Conservation (phyloP, 768 basidiomycete genomes). For the Auricularia cornea region DNA sequence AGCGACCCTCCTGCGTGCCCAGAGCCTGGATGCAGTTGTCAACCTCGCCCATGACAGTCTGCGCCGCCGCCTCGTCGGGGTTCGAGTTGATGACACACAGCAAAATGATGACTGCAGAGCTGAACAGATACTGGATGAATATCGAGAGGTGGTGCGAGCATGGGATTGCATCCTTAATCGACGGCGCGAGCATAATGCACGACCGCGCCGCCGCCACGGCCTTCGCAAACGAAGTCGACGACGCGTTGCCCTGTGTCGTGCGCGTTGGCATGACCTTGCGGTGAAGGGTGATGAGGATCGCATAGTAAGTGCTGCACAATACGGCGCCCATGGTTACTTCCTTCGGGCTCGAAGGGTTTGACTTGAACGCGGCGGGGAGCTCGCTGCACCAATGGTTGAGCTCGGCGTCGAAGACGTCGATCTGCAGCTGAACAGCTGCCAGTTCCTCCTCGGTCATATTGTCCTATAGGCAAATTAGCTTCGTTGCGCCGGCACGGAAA, state of each 20-base stretch:
- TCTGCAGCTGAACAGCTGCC: constrained; percentile 64
- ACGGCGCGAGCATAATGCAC: constrained; percentile 77
- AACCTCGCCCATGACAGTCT: constrained; percentile 75
- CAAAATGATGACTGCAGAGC: constrained; percentile 77
- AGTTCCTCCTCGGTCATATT: constrained; percentile 65
- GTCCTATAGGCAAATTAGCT: constrained; percentile 27
- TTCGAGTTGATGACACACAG: constrained; percentile 76
- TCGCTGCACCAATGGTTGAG: constrained; percentile 80
- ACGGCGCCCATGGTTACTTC: constrained; percentile 79
- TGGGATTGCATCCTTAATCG: constrained; percentile 76
- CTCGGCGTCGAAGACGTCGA: constrained; percentile 69
- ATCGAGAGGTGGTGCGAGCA: constrained; percentile 82
- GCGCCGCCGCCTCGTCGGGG: constrained; percentile 52
- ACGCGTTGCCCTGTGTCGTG: constrained; percentile 56
- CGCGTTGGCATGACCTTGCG: constrained; percentile 67
- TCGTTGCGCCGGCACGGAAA: constrained; percentile 9
- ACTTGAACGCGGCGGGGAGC: constrained; percentile 67
- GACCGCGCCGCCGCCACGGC: constrained; percentile 79
- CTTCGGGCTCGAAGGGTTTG: constrained; percentile 60
- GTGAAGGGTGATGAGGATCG: constrained; percentile 76
- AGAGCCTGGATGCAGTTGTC: constrained; percentile 61
- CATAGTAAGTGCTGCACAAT: constrained; percentile 84
- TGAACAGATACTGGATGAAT: constrained; percentile 85
- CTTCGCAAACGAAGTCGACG: constrained; percentile 65
- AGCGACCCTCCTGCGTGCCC: constrained; percentile 74